A percentile compares a stretch with the other conserved stretches of the same genome.
Evolutionary conservation across 2,329 filamentous ascomycete species (phyloP).

Genomic region (Pseudonectria foliicola): DNA sequence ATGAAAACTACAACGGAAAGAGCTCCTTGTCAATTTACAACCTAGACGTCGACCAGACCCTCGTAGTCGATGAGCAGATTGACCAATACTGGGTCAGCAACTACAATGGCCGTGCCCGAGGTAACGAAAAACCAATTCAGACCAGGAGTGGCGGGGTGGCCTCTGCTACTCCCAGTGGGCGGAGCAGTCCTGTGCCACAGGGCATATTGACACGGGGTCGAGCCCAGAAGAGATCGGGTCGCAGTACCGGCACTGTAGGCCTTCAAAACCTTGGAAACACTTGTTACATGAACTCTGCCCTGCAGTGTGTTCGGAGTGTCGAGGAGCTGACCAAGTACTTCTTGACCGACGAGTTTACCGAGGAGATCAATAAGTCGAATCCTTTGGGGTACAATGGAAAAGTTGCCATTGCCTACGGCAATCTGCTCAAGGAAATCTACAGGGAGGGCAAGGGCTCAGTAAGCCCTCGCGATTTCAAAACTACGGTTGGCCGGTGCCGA

Average conservation of each 20-base stretch:
- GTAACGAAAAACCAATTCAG: conserved; percentile 31
- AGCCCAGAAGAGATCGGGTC: conserved; percentile 60
- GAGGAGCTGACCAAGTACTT: conserved; percentile 94
- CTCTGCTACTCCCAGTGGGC: conserved; percentile 44
- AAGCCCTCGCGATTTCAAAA: conserved; percentile 75
- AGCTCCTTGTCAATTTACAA: conserved; percentile 58
- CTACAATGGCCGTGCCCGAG: conserved; percentile 28
- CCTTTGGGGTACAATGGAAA: conserved; percentile 78
- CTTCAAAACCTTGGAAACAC: conserved; percentile 91
- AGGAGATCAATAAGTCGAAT: conserved; percentile 80
- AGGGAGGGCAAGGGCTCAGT: conserved; percentile 62
- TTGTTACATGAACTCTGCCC: conserved; percentile 97
- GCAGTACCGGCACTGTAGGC: conserved; percentile 69
- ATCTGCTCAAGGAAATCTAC: conserved; percentile 72
- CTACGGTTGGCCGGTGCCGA: conserved; percentile 70
- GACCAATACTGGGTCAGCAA: conserved; percentile 53
- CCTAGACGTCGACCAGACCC: conserved; percentile 63
- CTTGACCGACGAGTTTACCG: conserved; percentile 62
- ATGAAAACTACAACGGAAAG: conserved; percentile 71
- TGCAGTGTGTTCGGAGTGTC: conserved; percentile 90
- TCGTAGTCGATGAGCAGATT: conserved; percentile 78
- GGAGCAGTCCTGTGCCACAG: conserved; percentile 58
- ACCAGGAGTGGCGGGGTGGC: conserved; percentile 21
- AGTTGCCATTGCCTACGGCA: conserved; percentile 78
- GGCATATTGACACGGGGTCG: conserved; percentile 64